Evolutionary conservation across 169 alveolate genomes (phyloP), one percentile per base, ranked within the genome.

Genomic region (Eimeria zaria): DNA sequence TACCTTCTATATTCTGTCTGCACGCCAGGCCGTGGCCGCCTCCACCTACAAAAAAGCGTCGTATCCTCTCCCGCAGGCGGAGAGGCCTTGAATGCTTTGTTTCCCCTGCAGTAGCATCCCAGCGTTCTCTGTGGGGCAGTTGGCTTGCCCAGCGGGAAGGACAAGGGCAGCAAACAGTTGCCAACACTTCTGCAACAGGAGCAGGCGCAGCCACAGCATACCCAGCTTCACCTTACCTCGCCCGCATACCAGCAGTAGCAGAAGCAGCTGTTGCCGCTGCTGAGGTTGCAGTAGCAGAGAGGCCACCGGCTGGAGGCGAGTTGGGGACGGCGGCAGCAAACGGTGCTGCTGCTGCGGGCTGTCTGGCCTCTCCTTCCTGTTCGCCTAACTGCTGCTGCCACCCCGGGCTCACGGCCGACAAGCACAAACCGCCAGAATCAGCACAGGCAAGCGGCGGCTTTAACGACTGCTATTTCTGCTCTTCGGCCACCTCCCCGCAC

Each of bases 11-110:
- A n/a, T 81, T 53, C 74, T 48, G 51, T n/a, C 51, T 81, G 55
- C 91, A 81, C 30, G 91, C 91, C 73, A 27, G 73, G 91, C 91
- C 91, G 14, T 81, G 91, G 91, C 91, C 91, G 30, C 91, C 91
- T 14, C 91, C 91, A 20, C 91, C 91, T 36, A 39, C 91, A n/a
- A 81, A 81, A 48, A 48, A 74, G 74, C 91, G 73, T 6, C 71
- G 91, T 18, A 51, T 81, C 14, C 51, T 39, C 11, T 48, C 74
- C 30, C 69, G 74, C 58, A 81, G 91, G 39, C 48, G 74, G 73
- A 48, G 91, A 64, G 91, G 91, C 41, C 27, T 81, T 20, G 91
- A 33, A 20, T 81, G 91, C 18, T 53, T 81, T 48, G 69, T 24
- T 81, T 46, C 88, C 53, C 55, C 83, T 71, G 83, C 83, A 36